Conservation (phyloP, 768 basidiomycete genomes). For the Clavaria fumosa region DNA sequence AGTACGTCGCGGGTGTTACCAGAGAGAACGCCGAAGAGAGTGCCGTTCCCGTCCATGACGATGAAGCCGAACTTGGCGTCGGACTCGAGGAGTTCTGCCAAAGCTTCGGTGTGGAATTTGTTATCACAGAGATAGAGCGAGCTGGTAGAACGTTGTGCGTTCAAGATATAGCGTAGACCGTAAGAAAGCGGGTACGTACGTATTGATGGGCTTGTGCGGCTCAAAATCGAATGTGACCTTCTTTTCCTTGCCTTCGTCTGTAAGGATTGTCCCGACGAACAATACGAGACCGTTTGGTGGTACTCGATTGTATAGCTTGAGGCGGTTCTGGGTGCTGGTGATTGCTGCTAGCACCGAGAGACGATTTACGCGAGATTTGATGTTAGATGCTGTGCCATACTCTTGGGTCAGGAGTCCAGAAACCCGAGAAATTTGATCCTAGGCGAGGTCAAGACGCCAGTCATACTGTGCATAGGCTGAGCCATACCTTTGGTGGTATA, state of each 20-base stretch:
- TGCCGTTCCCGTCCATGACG: slow-evolving; percentile 98
- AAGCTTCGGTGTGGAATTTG: slow-evolving; percentile 97
- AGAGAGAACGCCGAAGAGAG: slow-evolving; percentile 87
- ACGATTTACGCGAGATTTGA: slow-evolving; percentile 97
- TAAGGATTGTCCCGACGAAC: slow-evolving; percentile 95
- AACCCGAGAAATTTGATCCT: slow-evolving; percentile 91
- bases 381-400: slow-evolving; percentile 98
- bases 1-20: slow-evolving; percentile 96
- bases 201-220: slow-evolving; percentile 98
- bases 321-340: slow-evolving; percentile 91
- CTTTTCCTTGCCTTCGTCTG: slow-evolving; percentile 98
- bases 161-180: not conserved
- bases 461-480: slow-evolving; percentile 4
- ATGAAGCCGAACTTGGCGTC: slow-evolving; percentile 98
- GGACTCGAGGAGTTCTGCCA: slow-evolving; percentile 91
- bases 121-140: slow-evolving; percentile 99
- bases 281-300: slow-evolving; percentile 95
- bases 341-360: slow-evolving; percentile 96
- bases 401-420: slow-evolving; percentile 96
- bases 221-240: slow-evolving; percentile 98
- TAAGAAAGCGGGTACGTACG: slow-evolving; percentile 36
- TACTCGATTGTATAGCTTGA: slow-evolving; percentile 93
- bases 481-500: slow-evolving; percentile 75
- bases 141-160: slow-evolving; percentile 23
- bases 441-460: slow-evolving; percentile 4